phyloP scores from a whole-genome alignment of 2,329 filamentous ascomycete genomes.

The Talaromyces sp. region DNA sequence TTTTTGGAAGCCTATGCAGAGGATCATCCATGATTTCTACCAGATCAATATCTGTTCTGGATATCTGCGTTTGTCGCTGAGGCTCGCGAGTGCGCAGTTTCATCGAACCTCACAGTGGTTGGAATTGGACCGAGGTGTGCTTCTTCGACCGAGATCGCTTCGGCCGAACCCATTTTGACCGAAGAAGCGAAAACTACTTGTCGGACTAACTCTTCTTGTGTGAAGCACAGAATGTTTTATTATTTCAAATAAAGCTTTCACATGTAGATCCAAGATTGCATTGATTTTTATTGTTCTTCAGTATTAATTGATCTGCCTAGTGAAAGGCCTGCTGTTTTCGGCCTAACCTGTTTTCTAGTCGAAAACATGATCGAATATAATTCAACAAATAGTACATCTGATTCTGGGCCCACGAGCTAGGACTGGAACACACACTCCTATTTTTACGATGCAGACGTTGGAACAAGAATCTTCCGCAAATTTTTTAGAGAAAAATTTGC shows the following conservation, averaged over 20 bases:
- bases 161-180: not conserved
- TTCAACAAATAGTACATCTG: not conserved
- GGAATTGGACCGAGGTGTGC: not conserved
- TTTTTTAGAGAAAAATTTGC: too few species aligned
- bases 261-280: not conserved
- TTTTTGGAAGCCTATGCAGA: not conserved
- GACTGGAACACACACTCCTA: not conserved
- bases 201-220: not conserved
- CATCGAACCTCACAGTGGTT: not conserved
- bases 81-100: not conserved
- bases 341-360: not conserved
- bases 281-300: not conserved
- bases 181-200: not conserved
- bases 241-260: not conserved
- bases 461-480: not conserved
- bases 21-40: not conserved
- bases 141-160: not conserved
- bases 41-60: not conserved
- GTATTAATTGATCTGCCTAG: not conserved
- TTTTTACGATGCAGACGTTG: not conserved
- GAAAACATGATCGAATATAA: not conserved
- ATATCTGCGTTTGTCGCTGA: not conserved
- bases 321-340: not conserved
- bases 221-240: not conserved
- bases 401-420: not conserved